These are phyloP conservation scores for Parachaetomium inaequale DNA, from an alignment of 495 filamentous ascomycete species.

Conservation along the genomic window DNA sequence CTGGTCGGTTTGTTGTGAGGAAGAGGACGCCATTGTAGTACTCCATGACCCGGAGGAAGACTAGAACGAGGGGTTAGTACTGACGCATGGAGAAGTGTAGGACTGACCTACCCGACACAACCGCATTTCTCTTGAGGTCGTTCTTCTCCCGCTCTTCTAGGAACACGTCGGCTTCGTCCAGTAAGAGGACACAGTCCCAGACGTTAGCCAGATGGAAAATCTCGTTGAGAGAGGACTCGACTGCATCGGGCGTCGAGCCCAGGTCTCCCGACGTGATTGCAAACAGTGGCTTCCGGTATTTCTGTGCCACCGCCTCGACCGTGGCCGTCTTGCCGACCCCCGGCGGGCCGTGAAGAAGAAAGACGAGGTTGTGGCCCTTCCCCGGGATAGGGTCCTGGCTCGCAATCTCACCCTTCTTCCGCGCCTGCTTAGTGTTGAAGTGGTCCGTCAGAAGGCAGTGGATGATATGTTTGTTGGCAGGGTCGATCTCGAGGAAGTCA, in stretches of 20 bases:
- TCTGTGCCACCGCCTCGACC: slow-evolving; percentile 51
- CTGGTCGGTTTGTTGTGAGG: slow-evolving; percentile 41
- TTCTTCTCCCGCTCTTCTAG: slow-evolving; percentile 55
- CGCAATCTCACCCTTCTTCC: background rate
- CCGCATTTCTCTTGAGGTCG: slow-evolving; percentile 70
- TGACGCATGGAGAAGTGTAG: background rate
- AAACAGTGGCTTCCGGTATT: slow-evolving; percentile 50
- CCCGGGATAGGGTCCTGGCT: slow-evolving; percentile 55
- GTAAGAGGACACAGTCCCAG: slow-evolving; percentile 18
- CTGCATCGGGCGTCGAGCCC: slow-evolving; percentile 41
- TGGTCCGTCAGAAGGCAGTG: background rate
- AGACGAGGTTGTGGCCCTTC: slow-evolving; percentile 55
- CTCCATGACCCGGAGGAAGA: slow-evolving; percentile 45
- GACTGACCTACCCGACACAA: slow-evolving; percentile 50
- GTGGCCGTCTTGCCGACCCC: slow-evolving; percentile 62
- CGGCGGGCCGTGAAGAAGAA: slow-evolving; percentile 52
- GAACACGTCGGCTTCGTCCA: slow-evolving; percentile 3
- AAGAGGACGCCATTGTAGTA: slow-evolving; percentile 39
- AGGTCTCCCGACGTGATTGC: slow-evolving; percentile 53
- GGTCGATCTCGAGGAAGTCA: background rate
- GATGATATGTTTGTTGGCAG: background rate
- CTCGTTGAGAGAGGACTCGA: slow-evolving; percentile 41
- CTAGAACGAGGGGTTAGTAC: slow-evolving; percentile 16
- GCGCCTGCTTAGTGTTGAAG: background rate
- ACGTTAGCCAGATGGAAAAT: slow-evolving; percentile 52